Conservation (phyloP, 441 rosid species). For the Arabidopsis hybrid region DNA sequence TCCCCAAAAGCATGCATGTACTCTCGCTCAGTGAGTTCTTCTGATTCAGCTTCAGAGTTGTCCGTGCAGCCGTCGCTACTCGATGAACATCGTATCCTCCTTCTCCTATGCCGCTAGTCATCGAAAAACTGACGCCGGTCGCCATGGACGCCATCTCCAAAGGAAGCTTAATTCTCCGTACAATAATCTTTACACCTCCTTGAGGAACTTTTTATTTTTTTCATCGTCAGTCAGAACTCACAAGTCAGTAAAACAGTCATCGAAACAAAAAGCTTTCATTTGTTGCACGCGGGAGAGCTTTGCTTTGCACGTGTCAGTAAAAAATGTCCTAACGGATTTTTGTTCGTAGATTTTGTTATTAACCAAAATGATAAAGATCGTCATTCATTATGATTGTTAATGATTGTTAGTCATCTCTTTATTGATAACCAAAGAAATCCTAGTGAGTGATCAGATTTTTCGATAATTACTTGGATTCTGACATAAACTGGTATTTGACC, state of each 20-base stretch:
- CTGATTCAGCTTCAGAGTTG: slow-evolving; percentile 33
- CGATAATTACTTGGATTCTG: background rate
- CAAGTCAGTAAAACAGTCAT: background rate
- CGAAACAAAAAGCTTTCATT: background rate
- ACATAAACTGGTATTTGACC: background rate
- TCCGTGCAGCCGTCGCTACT: slow-evolving; percentile 2
- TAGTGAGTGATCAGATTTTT: background rate
- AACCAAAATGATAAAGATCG: background rate
- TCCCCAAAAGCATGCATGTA: slow-evolving; percentile 1
- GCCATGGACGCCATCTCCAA: slow-evolving; percentile 57
- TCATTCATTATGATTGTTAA: background rate
- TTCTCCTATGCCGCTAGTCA: slow-evolving; percentile 26
- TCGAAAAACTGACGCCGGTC: slow-evolving; percentile 42
- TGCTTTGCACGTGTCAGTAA: background rate
- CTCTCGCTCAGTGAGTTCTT: slow-evolving; percentile 19
- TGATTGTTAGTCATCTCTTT: background rate
- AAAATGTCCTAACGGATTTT: background rate
- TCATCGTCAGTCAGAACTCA: background rate
- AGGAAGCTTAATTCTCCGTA: background rate
- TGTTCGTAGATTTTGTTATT: background rate
- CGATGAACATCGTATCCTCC: slow-evolving; percentile 26
- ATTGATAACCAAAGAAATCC: background rate
- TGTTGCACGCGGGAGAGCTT: background rate
- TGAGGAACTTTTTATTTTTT: background rate
- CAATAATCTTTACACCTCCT: background rate